phyloP scores from a whole-genome alignment of 331 rosid genomes.

The Acacia concinna region DNA sequence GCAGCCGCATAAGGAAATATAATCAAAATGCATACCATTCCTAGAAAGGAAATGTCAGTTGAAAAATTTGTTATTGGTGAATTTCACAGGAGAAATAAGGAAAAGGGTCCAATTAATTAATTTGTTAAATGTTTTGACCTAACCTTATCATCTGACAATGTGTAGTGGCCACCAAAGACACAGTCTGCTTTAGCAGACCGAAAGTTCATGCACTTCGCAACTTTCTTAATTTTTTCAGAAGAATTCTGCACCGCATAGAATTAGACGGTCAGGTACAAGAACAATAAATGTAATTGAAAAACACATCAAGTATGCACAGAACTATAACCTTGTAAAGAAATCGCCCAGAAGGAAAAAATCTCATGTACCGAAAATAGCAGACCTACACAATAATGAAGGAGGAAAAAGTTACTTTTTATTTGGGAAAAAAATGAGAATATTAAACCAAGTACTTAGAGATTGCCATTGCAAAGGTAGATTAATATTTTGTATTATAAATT shows the following conservation, averaged over 20 bases:
- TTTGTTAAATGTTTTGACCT: slow-evolving; percentile 17
- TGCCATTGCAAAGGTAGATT: background rate
- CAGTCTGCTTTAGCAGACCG: slow-evolving; percentile 65
- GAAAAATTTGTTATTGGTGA: slow-evolving; percentile 3
- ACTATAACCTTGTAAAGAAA: slow-evolving; percentile 83
- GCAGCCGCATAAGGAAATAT: slow-evolving; percentile 22
- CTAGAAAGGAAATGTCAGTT: slow-evolving; percentile 22
- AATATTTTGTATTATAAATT: background rate
- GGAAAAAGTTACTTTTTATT: background rate
- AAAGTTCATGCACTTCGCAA: slow-evolving; percentile 79
- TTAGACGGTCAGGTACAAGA: slow-evolving; percentile 31
- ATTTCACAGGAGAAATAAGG: slow-evolving; percentile 12
- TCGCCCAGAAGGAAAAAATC: slow-evolving; percentile 85
- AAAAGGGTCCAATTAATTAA: slow-evolving; percentile 1
- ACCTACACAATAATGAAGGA: slow-evolving; percentile 55
- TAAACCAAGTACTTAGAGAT: background rate
- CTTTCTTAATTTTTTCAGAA: slow-evolving; percentile 82
- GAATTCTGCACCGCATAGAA: slow-evolving; percentile 63
- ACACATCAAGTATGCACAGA: slow-evolving; percentile 14
- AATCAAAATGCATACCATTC: slow-evolving; percentile 7
- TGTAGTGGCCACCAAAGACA: slow-evolving; percentile 83
- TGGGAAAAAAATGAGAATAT: background rate
- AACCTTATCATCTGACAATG: slow-evolving; percentile 86
- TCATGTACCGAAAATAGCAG: slow-evolving; percentile 87
- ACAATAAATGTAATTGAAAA: background rate